Conservation (phyloP, 1,139 yeast genomes). For the Candida smagusa region DNA sequence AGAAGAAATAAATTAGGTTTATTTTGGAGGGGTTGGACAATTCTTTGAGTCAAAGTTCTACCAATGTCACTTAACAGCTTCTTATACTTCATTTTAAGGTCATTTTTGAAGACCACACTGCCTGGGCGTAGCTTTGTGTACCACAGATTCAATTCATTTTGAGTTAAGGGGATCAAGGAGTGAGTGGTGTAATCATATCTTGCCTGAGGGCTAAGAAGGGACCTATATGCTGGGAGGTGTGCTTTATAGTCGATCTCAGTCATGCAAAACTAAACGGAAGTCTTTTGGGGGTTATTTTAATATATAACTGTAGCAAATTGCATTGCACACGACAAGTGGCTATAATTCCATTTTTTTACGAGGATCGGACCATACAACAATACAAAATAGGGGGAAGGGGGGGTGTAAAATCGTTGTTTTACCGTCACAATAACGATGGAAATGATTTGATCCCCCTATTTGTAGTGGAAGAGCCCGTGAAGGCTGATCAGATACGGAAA, state of each 20-base stretch:
- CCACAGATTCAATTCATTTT: conserved; percentile 25
- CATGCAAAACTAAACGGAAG: not conserved
- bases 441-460: too few relatives aligned
- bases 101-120: conserved; percentile 13
- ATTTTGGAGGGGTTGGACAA: conserved; percentile 14
- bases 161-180: conserved; percentile 36
- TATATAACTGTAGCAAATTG: too few relatives aligned
- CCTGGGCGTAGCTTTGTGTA: conserved; percentile 9
- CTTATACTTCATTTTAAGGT: conserved; percentile 43
- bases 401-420: too few relatives aligned
- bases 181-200: conserved; percentile 44
- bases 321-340: too few relatives aligned
- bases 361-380: too few relatives aligned
- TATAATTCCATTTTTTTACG: too few relatives aligned
- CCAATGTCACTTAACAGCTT: conserved; percentile 33
- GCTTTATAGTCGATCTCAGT: conserved; percentile 24
- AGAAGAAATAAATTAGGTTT: conserved; percentile 7
- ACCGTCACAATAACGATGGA: too few relatives aligned
- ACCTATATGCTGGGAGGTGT: conserved; percentile 45
- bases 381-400: too few relatives aligned
- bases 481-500: too few relatives aligned
- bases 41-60: conserved; percentile 1
- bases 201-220: conserved; percentile 40
- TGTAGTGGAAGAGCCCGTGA: too few relatives aligned
- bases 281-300: too few relatives aligned